phyloP scores from a whole-genome alignment of 2,329 filamentous ascomycete genomes.

The Dactylellina haptotyla region DNA sequence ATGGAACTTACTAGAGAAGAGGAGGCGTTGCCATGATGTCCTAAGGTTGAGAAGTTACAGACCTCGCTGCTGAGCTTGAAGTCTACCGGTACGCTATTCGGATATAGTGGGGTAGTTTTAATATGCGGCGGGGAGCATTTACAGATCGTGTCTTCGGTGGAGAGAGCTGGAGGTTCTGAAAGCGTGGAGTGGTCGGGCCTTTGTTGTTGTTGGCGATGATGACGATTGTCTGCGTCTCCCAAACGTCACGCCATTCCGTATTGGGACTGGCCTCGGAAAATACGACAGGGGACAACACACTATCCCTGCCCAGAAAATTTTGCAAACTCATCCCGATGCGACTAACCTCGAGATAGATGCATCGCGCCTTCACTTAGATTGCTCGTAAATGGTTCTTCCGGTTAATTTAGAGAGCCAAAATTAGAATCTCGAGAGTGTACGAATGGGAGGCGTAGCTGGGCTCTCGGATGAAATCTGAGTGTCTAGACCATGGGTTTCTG shows the following conservation, averaged over 20 bases:
- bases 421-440: not conserved
- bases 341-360: not conserved
- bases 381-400: too few relatives aligned
- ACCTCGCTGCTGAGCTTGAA: not conserved
- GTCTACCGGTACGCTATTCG: not conserved
- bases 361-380: too few relatives aligned
- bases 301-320: constrained; percentile 36
- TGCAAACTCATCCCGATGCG: constrained; percentile 10
- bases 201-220: constrained; percentile 10
- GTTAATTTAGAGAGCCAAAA: not conserved
- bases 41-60: not conserved
- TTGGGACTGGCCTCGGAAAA: constrained; percentile 35
- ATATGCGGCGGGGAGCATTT: not conserved
- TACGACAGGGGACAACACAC: constrained; percentile 53
- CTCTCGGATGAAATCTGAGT: not conserved
- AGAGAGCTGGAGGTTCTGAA: not conserved
- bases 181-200: not conserved
- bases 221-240: constrained; percentile 47
- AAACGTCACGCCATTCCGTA: constrained; percentile 37
- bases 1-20: constrained; percentile 50
- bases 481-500: not conserved
- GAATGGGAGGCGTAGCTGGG: not conserved
- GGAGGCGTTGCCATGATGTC: constrained; percentile 55
- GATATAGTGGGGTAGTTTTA: not conserved
- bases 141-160: not conserved